Evolutionary conservation across 352 stramenopile species (phyloP).

Genomic region (Pythium chondricola): DNA sequence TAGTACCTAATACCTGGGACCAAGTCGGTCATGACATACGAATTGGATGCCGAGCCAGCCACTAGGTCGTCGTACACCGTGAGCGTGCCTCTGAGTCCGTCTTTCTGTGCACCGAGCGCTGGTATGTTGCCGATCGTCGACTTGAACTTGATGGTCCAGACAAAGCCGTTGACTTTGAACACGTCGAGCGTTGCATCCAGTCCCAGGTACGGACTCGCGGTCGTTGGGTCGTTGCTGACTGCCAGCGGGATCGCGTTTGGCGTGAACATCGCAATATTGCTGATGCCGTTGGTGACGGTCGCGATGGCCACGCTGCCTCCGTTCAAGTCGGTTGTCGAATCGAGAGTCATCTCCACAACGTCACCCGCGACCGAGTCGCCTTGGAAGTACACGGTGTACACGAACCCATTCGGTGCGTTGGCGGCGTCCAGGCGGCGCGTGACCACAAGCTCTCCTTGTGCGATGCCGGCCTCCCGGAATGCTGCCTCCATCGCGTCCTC

Average conservation of each 20-base stretch:
- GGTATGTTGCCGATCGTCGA: conserved; percentile 66
- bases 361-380: conserved; percentile 35
- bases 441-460: conserved; percentile 38
- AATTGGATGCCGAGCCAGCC: conserved; percentile 36
- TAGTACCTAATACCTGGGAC: conserved; percentile 65
- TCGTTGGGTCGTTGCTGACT: conserved; percentile 16
- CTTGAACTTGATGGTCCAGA: conserved; percentile 80
- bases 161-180: conserved; percentile 74
- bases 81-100: conserved; percentile 23
- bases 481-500: conserved; percentile 37
- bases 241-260: conserved; percentile 51
- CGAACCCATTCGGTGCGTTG: conserved; percentile 41
- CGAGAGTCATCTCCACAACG: conserved; percentile 20
- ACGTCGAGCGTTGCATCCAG: conserved; percentile 31
- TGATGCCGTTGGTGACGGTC: conserved; percentile 25
- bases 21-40: conserved; percentile 42
- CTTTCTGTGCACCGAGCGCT: conserved; percentile 26
- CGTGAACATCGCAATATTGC: conserved; percentile 23
- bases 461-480: conserved; percentile 16
- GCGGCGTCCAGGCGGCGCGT: conserved; percentile 36
- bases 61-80: conserved; percentile 29
- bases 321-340: conserved; percentile 21
- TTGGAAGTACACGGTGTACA: conserved; percentile 78
- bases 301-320: conserved; percentile 25
- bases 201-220: conserved; percentile 28